A percentile compares a stretch with the other conserved stretches of the same genome.
Evolutionary conservation across 805 yeast species (phyloP).

Genomic region (Barnettozyma wickerhamii): DNA sequence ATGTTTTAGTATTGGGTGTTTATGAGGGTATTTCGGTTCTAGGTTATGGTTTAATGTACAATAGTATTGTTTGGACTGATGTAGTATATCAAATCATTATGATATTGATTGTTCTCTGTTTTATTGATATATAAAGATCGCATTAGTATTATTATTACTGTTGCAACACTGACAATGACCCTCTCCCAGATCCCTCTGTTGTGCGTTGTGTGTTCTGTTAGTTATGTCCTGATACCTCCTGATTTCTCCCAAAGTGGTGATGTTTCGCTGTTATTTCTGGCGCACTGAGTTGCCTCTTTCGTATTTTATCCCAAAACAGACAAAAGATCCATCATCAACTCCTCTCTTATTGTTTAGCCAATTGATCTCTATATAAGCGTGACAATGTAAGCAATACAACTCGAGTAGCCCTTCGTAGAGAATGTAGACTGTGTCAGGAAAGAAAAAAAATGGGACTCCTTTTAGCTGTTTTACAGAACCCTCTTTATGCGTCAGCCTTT

Average conservation of each 20-base stretch:
- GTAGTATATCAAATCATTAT: not conserved
- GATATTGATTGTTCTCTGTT: not conserved
- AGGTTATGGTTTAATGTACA: slow-evolving; percentile 11
- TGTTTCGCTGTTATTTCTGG: not conserved
- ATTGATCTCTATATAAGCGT: no score
- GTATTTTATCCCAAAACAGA: slow-evolving; percentile 1
- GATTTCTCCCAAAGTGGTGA: not conserved
- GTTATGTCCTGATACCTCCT: no score
- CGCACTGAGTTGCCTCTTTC: not conserved
- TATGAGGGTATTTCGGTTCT: slow-evolving; percentile 6
- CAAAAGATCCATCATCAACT: slow-evolving; percentile 2
- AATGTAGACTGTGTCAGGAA: not conserved
- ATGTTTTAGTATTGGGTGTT: slow-evolving; percentile 1
- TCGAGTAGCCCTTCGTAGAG: no score
- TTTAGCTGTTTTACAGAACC: not conserved
- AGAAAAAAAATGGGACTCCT: slow-evolving; percentile 1
- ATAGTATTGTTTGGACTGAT: slow-evolving; percentile 1
- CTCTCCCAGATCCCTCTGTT: no score
- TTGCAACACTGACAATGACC: no score
- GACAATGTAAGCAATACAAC: no score
- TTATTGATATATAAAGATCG: no score
- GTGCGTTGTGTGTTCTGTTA: no score
- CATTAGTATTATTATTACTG: no score
- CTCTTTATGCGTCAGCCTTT: not conserved
- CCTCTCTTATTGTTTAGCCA: no score